These are phyloP conservation scores for Claviceps lovelessii DNA, from an alignment of 2,329 filamentous ascomycete species.

Conservation along the genomic window DNA sequence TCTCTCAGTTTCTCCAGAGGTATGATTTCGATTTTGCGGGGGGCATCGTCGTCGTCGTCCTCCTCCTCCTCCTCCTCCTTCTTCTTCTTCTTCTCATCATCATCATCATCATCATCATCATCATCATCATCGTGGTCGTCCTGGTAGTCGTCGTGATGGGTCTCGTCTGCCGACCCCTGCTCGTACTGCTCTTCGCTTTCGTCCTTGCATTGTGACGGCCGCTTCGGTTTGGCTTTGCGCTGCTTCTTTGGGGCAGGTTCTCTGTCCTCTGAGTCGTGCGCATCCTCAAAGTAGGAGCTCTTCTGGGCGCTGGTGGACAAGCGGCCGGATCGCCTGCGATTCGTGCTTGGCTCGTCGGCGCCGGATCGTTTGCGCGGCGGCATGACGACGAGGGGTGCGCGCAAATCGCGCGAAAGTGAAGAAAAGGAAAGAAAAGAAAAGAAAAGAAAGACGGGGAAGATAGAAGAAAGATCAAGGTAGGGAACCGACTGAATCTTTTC, in stretches of 20 bases:
- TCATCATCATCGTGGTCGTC: conserved; percentile 12
- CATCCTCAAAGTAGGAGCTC: conserved; percentile 36
- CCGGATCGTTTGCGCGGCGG: conserved; percentile 1
- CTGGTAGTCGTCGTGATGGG: conserved; percentile 9
- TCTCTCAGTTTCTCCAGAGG: conserved; percentile 23
- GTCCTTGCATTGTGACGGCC: conserved; percentile 1
- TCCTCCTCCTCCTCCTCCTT: conserved; percentile 11
- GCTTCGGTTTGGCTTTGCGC: conserved; percentile 14
- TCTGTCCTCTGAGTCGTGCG: conserved; percentile 3
- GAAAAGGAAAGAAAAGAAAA: too few relatives aligned
- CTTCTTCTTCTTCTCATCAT: conserved; percentile 9
- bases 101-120: conserved; percentile 13
- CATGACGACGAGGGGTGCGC: neutral
- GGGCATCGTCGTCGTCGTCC: conserved; percentile 24
- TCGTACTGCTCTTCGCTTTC: conserved; percentile 11
- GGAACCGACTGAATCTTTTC: too few relatives aligned
- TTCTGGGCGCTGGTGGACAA: conserved; percentile 30
- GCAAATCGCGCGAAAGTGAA: neutral
- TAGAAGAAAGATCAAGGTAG: too few relatives aligned
- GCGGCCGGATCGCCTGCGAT: conserved; percentile 33
- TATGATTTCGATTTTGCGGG: conserved; percentile 21
- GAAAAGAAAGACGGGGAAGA: too few relatives aligned
- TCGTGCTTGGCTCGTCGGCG: neutral
- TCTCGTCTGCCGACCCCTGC: conserved; percentile 14
- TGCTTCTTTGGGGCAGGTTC: conserved; percentile 14